These are phyloP conservation scores for Lentinus tigrinus DNA, from an alignment of 768 basidiomycete genomes.

Conservation along the genomic window DNA sequence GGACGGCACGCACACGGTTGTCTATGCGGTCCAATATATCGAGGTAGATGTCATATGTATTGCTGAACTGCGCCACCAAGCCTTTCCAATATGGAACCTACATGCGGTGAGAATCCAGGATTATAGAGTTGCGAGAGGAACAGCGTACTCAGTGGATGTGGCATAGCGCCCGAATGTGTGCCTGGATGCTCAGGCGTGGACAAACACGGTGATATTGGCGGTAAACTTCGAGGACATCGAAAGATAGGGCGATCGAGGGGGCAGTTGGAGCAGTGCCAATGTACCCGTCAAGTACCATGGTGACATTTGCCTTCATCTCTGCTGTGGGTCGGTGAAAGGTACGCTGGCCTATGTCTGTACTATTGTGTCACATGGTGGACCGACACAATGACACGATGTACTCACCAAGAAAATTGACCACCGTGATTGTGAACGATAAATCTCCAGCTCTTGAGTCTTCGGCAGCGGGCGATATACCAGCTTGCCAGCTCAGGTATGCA, in stretches of 20 bases:
- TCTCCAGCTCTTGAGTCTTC: too few relatives aligned
- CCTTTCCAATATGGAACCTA: constrained; percentile 1
- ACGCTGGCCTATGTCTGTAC: too few relatives aligned
- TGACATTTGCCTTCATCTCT: constrained; percentile 10
- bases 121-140: too few relatives aligned
- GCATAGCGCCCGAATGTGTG: constrained; percentile 14
- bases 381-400: too few relatives aligned
- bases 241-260: constrained; percentile 17
- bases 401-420: too few relatives aligned
- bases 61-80: constrained; percentile 23
- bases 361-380: too few relatives aligned
- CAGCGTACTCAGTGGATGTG: constrained; percentile 19
- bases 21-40: constrained; percentile 20
- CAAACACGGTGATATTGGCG: constrained; percentile 25
- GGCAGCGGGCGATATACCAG: too few relatives aligned
- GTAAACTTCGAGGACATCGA: constrained; percentile 24
- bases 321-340: too few relatives aligned
- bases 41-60: constrained; percentile 27
- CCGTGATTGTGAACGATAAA: too few relatives aligned
- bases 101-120: too few relatives aligned
- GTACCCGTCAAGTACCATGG: constrained; percentile 22
- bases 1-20: constrained; percentile 2
- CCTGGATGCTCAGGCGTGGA: constrained; percentile 25
- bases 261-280: constrained; percentile 19
- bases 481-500: too few relatives aligned